These are phyloP conservation scores for Fusarium goolgardi DNA, from an alignment of 2,329 filamentous ascomycete species.

Conservation along the genomic window DNA sequence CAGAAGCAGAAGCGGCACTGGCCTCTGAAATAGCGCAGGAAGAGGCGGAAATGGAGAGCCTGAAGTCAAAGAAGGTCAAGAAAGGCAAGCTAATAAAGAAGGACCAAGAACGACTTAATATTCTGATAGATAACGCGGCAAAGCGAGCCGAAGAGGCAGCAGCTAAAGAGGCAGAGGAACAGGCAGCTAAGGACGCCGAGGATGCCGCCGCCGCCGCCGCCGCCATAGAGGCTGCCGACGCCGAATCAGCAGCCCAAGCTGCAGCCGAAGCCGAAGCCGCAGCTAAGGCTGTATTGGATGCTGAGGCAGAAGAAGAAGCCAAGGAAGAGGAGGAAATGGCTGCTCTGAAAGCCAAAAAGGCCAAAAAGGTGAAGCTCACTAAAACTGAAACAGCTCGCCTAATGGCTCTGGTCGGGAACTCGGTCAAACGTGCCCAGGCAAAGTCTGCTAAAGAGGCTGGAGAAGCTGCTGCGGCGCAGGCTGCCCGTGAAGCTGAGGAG, in stretches of 20 bases:
- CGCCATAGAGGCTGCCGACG: slow-evolving; percentile 32
- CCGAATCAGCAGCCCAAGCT: slow-evolving; percentile 34
- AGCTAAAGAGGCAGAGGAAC: slow-evolving; percentile 36
- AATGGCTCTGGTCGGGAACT: slow-evolving; percentile 34
- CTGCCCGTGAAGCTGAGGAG: slow-evolving; percentile 43
- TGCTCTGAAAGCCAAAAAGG: slow-evolving; percentile 41
- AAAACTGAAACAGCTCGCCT: slow-evolving; percentile 43
- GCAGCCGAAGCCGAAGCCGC: slow-evolving; percentile 27
- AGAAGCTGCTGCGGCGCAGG: slow-evolving; percentile 30
- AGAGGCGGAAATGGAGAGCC: slow-evolving; percentile 39
- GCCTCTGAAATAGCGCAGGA: slow-evolving; percentile 39
- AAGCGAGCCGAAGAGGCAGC: slow-evolving; percentile 32
- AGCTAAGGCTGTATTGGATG: slow-evolving; percentile 28
- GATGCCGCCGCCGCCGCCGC: slow-evolving; percentile 24
- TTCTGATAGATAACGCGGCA: slow-evolving; percentile 32
- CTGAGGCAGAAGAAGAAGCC: slow-evolving; percentile 32
- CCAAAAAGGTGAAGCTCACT: slow-evolving; percentile 51
- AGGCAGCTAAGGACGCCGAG: slow-evolving; percentile 28
- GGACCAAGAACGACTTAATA: slow-evolving; percentile 38
- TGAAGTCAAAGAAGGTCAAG: slow-evolving; percentile 50
- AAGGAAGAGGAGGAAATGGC: slow-evolving; percentile 45
- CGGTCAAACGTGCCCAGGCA: slow-evolving; percentile 41
- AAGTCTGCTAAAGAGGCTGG: slow-evolving; percentile 39
- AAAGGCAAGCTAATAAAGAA: slow-evolving; percentile 47
- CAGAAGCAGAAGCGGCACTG: slow-evolving; percentile 31